These are phyloP conservation scores for Cyclotella baltica DNA, from an alignment of 108 stramenopile species.

Conservation along the genomic window DNA sequence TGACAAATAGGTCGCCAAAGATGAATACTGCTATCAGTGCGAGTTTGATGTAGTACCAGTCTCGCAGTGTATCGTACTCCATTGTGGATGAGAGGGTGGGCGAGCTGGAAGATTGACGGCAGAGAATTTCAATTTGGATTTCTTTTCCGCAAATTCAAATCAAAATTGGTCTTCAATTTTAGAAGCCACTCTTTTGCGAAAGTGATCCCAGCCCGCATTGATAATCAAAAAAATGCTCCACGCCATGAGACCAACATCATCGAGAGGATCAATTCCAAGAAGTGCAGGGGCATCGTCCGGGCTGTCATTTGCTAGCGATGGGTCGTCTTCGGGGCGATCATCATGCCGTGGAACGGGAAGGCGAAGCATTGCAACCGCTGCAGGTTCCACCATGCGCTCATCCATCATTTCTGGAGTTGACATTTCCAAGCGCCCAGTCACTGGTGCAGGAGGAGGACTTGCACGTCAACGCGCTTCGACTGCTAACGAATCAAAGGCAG, in stretches of 20 bases:
- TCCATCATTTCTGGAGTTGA: constrained; percentile 14
- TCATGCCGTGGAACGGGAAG: background rate
- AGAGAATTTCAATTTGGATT: too few species aligned
- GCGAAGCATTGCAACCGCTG: background rate
- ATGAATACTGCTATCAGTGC: constrained; percentile 19
- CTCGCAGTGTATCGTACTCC: background rate
- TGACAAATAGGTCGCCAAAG: constrained; percentile 23
- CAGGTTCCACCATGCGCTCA: background rate
- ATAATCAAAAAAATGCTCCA: too few species aligned
- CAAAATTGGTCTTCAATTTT: too few species aligned
- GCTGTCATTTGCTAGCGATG: background rate
- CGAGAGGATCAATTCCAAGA: background rate
- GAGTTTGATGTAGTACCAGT: constrained; percentile 30
- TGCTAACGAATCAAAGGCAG: background rate
- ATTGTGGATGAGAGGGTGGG: too few species aligned
- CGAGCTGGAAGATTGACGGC: too few species aligned
- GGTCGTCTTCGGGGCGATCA: background rate
- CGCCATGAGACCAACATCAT: background rate
- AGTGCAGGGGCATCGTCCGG: constrained; percentile 20
- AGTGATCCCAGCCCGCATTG: too few species aligned
- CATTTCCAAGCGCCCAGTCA: constrained; percentile 24
- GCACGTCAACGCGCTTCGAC: constrained; percentile 14
- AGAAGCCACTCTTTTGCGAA: too few species aligned
- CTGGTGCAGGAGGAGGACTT: constrained; percentile 31
- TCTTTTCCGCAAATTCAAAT: too few species aligned